Evolutionary conservation across 2,329 filamentous ascomycete species (phyloP), one percentile per base, ranked within the genome.

Genomic region (Epicoccum sorghinum): DNA sequence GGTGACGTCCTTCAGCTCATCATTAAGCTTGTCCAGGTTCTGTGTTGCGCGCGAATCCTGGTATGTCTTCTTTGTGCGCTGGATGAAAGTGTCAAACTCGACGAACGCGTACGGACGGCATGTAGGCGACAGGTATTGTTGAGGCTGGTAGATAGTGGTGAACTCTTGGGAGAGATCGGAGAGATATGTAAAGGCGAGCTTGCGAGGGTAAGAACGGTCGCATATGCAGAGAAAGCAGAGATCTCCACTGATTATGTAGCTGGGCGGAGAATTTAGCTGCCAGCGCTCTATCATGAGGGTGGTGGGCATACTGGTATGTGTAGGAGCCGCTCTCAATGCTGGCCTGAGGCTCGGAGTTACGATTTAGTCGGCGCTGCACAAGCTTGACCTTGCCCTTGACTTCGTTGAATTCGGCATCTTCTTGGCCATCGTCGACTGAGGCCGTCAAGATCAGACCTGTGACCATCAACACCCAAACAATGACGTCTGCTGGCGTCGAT

Each of bases 171-270:
- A 85, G 49, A 99, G 85, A 80, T 99, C 95, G 67, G 91, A 87
- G 57, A 99, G 91, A 83, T 98, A 99, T 58, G 93, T 97, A 78
- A 99, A 96, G 71, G 96, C 93, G 43, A 99, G 89, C 79, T 99
- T 98, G 77, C 95, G 93, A 54, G 95, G 93, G 82, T 98, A 99
- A 52, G 91, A 91, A 53, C 86, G 84, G 77, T 97, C 93, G 81
- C 90, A 93, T 77, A 99, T 93, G 82, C 90, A 92, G 67, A 98
- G 83, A 82, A 96, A 98, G 79, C 92, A 88, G 65, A 99, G 83
- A 67, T 90, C 88, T 70, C 87, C 83, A 68, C 89, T 82, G 78
- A 99, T 90, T 60, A 93, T 81, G 82, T 96, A 96, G 83, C 89
- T 92, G 23, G 69, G 33, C 4, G 35, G 7, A 22, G 6, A 30